These are phyloP conservation scores for Shiraia bambusicola DNA, from an alignment of 2,329 filamentous ascomycete species.

Conservation along the genomic window DNA sequence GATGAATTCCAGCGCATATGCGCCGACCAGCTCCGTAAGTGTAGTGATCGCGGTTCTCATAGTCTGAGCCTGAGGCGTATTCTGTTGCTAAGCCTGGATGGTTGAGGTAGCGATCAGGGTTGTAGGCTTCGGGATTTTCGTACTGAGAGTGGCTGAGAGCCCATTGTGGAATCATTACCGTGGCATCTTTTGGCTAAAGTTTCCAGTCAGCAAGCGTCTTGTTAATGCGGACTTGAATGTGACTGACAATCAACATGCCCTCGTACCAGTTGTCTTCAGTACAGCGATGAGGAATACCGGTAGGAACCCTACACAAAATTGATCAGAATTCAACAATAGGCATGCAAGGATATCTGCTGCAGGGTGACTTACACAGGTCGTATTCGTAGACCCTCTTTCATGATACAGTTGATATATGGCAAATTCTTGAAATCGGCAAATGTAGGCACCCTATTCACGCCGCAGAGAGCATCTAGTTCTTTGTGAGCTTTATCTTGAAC, in stretches of 20 bases:
- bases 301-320: constrained; percentile 18
- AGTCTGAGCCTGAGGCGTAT: constrained; percentile 39
- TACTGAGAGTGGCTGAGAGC: constrained; percentile 22
- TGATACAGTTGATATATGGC: constrained; percentile 34
- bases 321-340: constrained; percentile 3
- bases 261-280: constrained; percentile 32
- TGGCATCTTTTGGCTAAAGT: constrained; percentile 26
- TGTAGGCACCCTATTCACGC: constrained; percentile 16
- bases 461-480: constrained; percentile 23
- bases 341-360: constrained; percentile 3
- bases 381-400: constrained; percentile 31
- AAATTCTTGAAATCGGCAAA: constrained; percentile 29
- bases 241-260: constrained; percentile 30
- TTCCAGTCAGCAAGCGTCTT: constrained; percentile 3
- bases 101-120: constrained; percentile 41
- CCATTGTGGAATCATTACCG: constrained; percentile 34
- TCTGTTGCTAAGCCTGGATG: constrained; percentile 38
- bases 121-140: constrained; percentile 32
- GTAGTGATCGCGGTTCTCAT: constrained; percentile 48
- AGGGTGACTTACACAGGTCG: constrained; percentile 27
- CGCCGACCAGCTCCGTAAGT: constrained; percentile 53
- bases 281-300: constrained; percentile 25
- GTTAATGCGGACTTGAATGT: background rate
- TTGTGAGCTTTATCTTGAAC: constrained; percentile 23
- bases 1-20: constrained; percentile 54